Evolutionary conservation across 768 basidiomycete genomes (phyloP).

Genomic region (Tubosaeta sp.): DNA sequence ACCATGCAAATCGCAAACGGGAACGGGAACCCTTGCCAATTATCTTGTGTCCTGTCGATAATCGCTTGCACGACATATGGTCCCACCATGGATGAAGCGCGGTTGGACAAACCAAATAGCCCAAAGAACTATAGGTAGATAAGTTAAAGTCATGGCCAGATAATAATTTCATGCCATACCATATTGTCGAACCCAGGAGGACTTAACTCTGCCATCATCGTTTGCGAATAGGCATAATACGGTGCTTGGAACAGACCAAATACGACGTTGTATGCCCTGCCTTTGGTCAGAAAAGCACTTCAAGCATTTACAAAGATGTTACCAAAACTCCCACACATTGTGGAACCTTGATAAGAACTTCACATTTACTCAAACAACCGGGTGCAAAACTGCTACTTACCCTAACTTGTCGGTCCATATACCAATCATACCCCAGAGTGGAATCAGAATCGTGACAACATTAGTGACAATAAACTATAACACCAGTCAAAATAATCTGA

Average conservation of each 20-base stretch:
- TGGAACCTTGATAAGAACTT: constrained; percentile 48
- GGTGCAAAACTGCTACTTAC: constrained; percentile 34
- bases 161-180: constrained; percentile 28
- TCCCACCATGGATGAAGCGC: constrained; percentile 83
- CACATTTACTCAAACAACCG: constrained; percentile 2
- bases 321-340: constrained; percentile 88
- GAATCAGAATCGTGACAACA: constrained; percentile 70
- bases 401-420: constrained; percentile 77
- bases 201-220: constrained; percentile 86
- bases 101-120: constrained; percentile 78
- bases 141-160: background rate
- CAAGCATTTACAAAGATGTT: background rate
- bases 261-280: constrained; percentile 73
- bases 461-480: constrained; percentile 71
- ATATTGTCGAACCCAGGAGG: constrained; percentile 87
- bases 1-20: constrained; percentile 64
- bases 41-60: constrained; percentile 65
- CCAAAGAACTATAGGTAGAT: constrained; percentile 64
- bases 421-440: constrained; percentile 84
- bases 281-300: background rate
- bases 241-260: constrained; percentile 84
- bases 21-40: constrained; percentile 85
- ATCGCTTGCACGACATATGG: constrained; percentile 84
- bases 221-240: constrained; percentile 83
- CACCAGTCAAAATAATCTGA: background rate